These are phyloP conservation scores for Scedosporium minutisporum DNA, from an alignment of 2,329 filamentous ascomycete genomes.

Conservation along the genomic window DNA sequence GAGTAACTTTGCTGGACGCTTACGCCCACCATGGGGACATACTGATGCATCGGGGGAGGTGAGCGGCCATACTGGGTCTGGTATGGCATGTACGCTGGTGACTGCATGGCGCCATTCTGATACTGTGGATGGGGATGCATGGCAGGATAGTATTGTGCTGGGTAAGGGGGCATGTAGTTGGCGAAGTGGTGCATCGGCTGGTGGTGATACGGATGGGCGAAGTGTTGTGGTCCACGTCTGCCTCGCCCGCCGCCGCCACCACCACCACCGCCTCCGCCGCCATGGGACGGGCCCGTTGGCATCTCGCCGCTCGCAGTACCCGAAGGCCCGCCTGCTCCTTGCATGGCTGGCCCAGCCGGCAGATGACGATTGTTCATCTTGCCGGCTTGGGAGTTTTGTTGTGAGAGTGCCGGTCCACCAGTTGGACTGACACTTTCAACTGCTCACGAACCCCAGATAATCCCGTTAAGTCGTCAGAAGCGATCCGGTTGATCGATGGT, in stretches of 20 bases:
- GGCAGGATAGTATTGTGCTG: constrained; percentile 3
- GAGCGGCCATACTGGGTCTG: constrained; percentile 36
- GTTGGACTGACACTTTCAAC: constrained; percentile 4
- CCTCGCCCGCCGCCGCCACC: constrained; percentile 3
- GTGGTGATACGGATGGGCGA: constrained; percentile 21
- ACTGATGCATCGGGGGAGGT: constrained; percentile 44
- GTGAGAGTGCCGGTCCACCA: constrained; percentile 10
- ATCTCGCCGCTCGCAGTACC: constrained; percentile 17
- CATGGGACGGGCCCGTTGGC: constrained; percentile 4
- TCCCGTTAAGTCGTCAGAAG: neutral
- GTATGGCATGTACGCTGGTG: constrained; percentile 38
- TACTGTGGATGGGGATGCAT: constrained; percentile 39
- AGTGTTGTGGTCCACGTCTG: constrained; percentile 1
- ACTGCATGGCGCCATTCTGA: constrained; percentile 39
- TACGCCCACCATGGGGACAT: constrained; percentile 40
- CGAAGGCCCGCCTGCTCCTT: constrained; percentile 31
- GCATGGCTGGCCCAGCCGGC: constrained; percentile 63
- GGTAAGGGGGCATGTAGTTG: constrained; percentile 28
- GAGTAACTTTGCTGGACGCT: constrained; percentile 36
- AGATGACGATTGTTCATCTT: constrained; percentile 71
- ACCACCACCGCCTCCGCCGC: constrained; percentile 1
- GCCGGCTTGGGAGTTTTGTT: constrained; percentile 47
- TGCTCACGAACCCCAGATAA: neutral
- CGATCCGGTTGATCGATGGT: neutral
- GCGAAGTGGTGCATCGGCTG: constrained; percentile 22